Evolutionary conservation across 768 basidiomycete genomes (phyloP), one percentile per base, ranked within the genome.

Genomic region (Panellus pusillus): DNA sequence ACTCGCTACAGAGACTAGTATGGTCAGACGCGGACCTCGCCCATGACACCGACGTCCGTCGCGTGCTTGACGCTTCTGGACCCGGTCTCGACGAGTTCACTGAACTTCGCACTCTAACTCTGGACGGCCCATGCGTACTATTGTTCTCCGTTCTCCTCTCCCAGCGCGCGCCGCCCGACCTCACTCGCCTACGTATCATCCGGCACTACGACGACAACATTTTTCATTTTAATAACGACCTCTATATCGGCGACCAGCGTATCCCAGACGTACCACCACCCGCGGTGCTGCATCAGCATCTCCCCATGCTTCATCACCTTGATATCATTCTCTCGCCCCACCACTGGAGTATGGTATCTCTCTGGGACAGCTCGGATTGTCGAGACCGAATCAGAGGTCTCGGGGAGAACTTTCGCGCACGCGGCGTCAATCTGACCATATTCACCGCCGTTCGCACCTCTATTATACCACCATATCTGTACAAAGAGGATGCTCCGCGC

Each of bases 231-330:
- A n/a, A n/a, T n/a, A n/a, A 39, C 38, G 31, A 7, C 31, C 31
- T 32, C 6, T 13, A 6, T 32, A 13, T 13, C 13, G 7, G 13
- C 13, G 31, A 13, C 31, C 7, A 13, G 47, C 47, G 29, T 38
- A 49, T 49, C 48, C 48, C 39, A n/a, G 18, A 28, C 27, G 31
- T 49, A 37, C 48, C 48, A 29, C 39, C 37, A 31, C 39, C 48
- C 28, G 28, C 31, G 39, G 3, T 38, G 39, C 39, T 49, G 28
- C 48, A 40, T 38, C 48, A 41, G 48, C 18, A 41, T 32, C 39
- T 49, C 28, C 48, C 48, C 39, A 49, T 13, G 28, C 48, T 49
- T 28, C 48, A 41, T 17, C 39, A 49, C 48, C 39, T 49, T 38
- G 48, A 49, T 28, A 17, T 49, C 39, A 15, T 49, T 28, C 40